A percentile compares a stretch with the other conserved stretches of the same genome.
Conservation (phyloP, 2,329 filamentous ascomycete genomes). For the Escovopsis sp. region DNA sequence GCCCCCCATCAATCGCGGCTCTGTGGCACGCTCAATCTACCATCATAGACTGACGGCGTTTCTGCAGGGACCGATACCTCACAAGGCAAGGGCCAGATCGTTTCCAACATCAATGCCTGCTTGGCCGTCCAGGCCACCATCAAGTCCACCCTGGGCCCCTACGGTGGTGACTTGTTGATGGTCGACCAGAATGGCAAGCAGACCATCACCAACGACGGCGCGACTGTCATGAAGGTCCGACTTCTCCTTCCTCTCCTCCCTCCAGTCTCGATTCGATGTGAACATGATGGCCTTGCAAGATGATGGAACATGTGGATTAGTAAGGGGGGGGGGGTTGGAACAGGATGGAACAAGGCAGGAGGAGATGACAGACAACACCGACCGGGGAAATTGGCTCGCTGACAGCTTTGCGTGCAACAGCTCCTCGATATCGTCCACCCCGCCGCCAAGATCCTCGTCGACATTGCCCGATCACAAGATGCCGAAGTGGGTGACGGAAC, state of each 20-base stretch:
- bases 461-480: slow-evolving; percentile 97
- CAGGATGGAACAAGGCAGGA: background rate
- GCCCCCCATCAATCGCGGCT: background rate
- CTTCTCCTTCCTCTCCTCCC: background rate
- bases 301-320: background rate
- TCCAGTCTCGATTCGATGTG: too few species aligned
- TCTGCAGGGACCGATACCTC: slow-evolving; percentile 80
- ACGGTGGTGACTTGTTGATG: slow-evolving; percentile 90
- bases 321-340: too few species aligned
- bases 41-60: background rate
- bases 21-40: background rate
- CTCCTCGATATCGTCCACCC: slow-evolving; percentile 97
- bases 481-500: slow-evolving; percentile 97
- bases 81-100: slow-evolving; percentile 88
- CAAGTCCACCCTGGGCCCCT: slow-evolving; percentile 89
- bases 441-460: slow-evolving; percentile 89
- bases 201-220: slow-evolving; percentile 98
- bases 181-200: slow-evolving; percentile 91
- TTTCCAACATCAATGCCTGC: slow-evolving; percentile 98
- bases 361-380: background rate
- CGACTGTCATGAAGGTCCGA: slow-evolving; percentile 91
- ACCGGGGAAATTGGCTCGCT: slow-evolving; percentile 1
- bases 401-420: slow-evolving; percentile 26
- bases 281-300: too few species aligned
- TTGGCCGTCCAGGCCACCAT: slow-evolving; percentile 90